phyloP scores from a whole-genome alignment of 2,329 filamentous ascomycete species.

The Magnaporthiopsis rhizophila region DNA sequence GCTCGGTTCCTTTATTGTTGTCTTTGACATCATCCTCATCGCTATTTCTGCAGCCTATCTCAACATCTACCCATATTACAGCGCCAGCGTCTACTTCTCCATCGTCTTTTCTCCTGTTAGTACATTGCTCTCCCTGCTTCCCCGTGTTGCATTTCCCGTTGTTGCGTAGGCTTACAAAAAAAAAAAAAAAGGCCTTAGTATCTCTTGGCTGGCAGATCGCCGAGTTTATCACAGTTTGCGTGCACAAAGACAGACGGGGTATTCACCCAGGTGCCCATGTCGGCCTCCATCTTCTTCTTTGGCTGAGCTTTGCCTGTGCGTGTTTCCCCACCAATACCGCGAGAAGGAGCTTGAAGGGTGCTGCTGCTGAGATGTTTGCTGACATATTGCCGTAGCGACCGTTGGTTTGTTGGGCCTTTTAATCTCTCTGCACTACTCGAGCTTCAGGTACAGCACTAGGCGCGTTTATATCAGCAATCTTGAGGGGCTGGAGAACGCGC shows the following conservation, averaged over 20 bases:
- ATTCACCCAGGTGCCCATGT: constrained; percentile 38
- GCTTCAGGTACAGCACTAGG: too few relatives aligned
- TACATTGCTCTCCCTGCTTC: not conserved
- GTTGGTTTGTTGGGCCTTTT: constrained; percentile 6
- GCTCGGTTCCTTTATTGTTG: constrained; percentile 20
- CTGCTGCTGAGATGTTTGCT: constrained; percentile 5
- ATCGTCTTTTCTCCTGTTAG: constrained; percentile 2
- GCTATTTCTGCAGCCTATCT: constrained; percentile 9
- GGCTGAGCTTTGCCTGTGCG: constrained; percentile 23
- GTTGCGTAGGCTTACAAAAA: not conserved
- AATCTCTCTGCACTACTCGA: too few relatives aligned
- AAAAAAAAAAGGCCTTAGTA: constrained; percentile 22
- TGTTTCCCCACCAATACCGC: constrained; percentile 15
- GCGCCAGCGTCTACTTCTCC: not conserved
- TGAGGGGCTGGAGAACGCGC: constrained; percentile 11
- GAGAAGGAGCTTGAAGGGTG: constrained; percentile 10
- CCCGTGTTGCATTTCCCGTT: not conserved
- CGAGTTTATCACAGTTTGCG: constrained; percentile 29
- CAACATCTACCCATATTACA: constrained; percentile 14
- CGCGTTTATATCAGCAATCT: too few relatives aligned
- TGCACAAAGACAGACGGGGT: constrained; percentile 24
- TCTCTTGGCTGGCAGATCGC: constrained; percentile 29
- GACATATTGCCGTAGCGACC: constrained; percentile 13
- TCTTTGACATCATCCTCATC: constrained; percentile 19
- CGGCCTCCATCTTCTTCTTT: constrained; percentile 32